phyloP scores from a whole-genome alignment of 2,329 filamentous ascomycete genomes.

The Paecilomyces niveus region DNA sequence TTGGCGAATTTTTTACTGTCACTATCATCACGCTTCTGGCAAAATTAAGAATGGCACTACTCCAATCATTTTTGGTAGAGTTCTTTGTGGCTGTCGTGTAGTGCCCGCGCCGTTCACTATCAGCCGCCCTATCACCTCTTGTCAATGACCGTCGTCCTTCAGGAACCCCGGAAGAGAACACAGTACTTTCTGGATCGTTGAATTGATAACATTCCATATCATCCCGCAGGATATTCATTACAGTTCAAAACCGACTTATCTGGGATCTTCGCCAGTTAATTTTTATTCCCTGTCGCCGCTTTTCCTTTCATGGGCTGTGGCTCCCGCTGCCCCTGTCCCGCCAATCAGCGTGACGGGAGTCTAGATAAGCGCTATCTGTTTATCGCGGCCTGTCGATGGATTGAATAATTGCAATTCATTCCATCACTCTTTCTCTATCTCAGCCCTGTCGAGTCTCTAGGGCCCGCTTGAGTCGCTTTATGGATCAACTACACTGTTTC shows the following conservation, averaged over 20 bases:
- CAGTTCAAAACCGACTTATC: too few species aligned
- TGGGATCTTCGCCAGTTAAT: too few species aligned
- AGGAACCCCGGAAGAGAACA: background rate
- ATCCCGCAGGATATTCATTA: too few species aligned
- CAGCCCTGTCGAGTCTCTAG: too few species aligned
- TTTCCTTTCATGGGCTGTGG: too few species aligned
- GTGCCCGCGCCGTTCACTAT: background rate
- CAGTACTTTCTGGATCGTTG: background rate
- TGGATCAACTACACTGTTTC: too few species aligned
- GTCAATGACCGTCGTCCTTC: background rate
- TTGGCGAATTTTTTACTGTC: background rate
- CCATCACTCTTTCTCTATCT: background rate
- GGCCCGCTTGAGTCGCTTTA: too few species aligned
- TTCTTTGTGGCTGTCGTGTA: background rate
- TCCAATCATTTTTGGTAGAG: background rate
- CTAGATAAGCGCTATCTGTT: background rate
- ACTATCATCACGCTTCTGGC: background rate
- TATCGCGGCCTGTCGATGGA: constrained; percentile 4
- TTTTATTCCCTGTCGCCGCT: too few species aligned
- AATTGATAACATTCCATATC: too few species aligned
- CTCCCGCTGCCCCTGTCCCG: background rate
- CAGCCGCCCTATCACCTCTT: background rate
- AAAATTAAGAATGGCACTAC: background rate
- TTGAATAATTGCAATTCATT: background rate
- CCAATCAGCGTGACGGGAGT: background rate